Evolutionary conservation across 345 rosid genomes (phyloP), one percentile per base, ranked within the genome.

Genomic region (Kernera saxatilis): DNA sequence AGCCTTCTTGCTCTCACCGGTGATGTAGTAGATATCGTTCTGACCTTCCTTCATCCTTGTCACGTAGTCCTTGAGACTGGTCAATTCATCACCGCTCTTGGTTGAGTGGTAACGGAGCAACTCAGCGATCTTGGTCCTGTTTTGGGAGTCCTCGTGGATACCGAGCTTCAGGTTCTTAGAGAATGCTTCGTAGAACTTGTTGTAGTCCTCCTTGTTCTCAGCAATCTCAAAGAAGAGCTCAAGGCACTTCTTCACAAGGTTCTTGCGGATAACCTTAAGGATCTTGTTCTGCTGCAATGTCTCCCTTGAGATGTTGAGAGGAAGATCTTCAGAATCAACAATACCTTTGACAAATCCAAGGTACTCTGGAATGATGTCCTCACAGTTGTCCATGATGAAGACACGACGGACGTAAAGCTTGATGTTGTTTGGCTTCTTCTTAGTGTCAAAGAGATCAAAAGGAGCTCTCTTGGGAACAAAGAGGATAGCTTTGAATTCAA

Each of bases 21-120:
- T 92, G 75, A 92, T 89, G 83, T 89, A 89, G 74, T 71, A 89
- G 67, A 92, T 89, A 39, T 87, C 98, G 6, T 12, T 78, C 79
- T 92, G 94, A 1, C 96, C 96, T 65, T 92, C 96, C 85, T 92
- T 89, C 98, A 92, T 89, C 58, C 98, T 85, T 36, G 98, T 92
- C 71, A 92, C 98, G 25, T 92, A 89, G 55, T 92, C 96, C 81
- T 92, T 92, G 64, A 92, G 78, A 74, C 96, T 87, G 1, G 98
- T 92, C 87, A 92, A 6, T 66, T 87, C 94, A 36, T 89, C 96
- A 12, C 98, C 96, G 5, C 98, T 92, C 89, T 89, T 92, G 58
- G 98, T 92, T 3, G 96, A 92, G 74, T 92, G 98, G 78, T 89
- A 89, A 5, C 96, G 72, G 37, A 92, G 94, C 64, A 89, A 66